Base-by-base conservation (phyloP, 2,329 filamentous ascomycete genomes). In the Fusarium sp. region DNA sequence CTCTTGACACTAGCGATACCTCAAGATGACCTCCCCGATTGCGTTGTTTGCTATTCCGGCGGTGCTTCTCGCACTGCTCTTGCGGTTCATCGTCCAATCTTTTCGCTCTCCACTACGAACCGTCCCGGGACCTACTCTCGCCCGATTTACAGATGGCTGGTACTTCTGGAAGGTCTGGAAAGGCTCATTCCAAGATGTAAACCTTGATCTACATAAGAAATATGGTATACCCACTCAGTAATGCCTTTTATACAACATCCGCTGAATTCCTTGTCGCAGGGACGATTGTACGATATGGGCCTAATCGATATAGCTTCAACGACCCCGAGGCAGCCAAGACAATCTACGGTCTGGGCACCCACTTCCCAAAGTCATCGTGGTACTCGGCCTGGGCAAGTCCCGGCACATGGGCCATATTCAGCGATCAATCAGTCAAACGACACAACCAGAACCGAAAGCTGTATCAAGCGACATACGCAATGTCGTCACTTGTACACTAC, bases 311-410 rank as follows among this genome's bases (percentile, higher is more conserved):
- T 28, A 69, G 48, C 3, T 45, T 75, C 41, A 56, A 56, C 6
- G 45, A 74, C 1, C 68, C 44, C 1, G 51, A 75, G 10, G 72
- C 72, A 5, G 35, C 51, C 9, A 74, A 72, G 22, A 44, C 32
- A 12, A 75, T 74, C 38, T 74, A 74, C 20, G 64, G 72, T 0
- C 60, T 59, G 10, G 59, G 68, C 3, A 45, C 36, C 6, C 44
- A 59, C 12, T 74, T 74, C 14, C 53, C 72, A 10, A 74, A 74
- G 8, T 74, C 72, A 13, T 60, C 72, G 2, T 75, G 63, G 47
- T 74, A 75, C 20, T 63, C 66, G 2, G 9, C 59, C 1, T 42
- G 41, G 55, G 17, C 65, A 5, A 60, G 53, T 11, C 66, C 60
- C 6, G 72, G 69, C 11, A 44, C 39, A 15, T 59, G 42, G 39